phyloP scores from a whole-genome alignment of 768 basidiomycete species.

The Termitomyces sp. region DNA sequence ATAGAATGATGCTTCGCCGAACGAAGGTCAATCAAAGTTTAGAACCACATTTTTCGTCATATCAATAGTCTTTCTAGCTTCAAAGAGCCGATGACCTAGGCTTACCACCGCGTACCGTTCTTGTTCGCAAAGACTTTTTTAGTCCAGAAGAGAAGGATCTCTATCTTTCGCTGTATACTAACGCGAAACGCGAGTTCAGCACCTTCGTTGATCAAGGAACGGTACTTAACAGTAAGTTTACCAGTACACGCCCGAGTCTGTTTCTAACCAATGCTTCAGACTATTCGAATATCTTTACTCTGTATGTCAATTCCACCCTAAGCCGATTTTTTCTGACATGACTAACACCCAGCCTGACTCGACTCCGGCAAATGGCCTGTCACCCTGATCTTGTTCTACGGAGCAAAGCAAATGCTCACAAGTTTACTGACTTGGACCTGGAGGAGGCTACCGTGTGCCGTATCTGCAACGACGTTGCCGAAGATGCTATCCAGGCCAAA shows the following conservation, averaged over 20 bases:
- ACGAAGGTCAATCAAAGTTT: slow-evolving; percentile 54
- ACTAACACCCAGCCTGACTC: slow-evolving; percentile 58
- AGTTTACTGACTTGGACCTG: slow-evolving; percentile 50
- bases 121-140: slow-evolving; percentile 87
- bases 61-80: slow-evolving; percentile 39
- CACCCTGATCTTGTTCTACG: slow-evolving; percentile 92
- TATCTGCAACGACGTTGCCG: slow-evolving; percentile 94
- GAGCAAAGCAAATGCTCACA: slow-evolving; percentile 70
- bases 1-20: slow-evolving; percentile 92
- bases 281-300: slow-evolving; percentile 85
- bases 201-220: slow-evolving; percentile 92
- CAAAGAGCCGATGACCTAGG: slow-evolving; percentile 97
- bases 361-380: slow-evolving; percentile 95
- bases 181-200: slow-evolving; percentile 86
- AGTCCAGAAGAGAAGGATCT: slow-evolving; percentile 96
- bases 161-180: slow-evolving; percentile 85
- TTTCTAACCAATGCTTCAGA: slow-evolving; percentile 34
- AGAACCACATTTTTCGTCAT: neutral
- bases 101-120: slow-evolving; percentile 85
- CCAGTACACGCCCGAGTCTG: neutral
- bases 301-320: slow-evolving; percentile 35
- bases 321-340: slow-evolving; percentile 6
- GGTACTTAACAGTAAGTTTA: slow-evolving; percentile 77
- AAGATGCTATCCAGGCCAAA: slow-evolving; percentile 92
- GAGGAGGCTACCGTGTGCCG: slow-evolving; percentile 85